Evolutionary conservation across 768 basidiomycete species (phyloP).

Genomic region (Termitomyces sp.): DNA sequence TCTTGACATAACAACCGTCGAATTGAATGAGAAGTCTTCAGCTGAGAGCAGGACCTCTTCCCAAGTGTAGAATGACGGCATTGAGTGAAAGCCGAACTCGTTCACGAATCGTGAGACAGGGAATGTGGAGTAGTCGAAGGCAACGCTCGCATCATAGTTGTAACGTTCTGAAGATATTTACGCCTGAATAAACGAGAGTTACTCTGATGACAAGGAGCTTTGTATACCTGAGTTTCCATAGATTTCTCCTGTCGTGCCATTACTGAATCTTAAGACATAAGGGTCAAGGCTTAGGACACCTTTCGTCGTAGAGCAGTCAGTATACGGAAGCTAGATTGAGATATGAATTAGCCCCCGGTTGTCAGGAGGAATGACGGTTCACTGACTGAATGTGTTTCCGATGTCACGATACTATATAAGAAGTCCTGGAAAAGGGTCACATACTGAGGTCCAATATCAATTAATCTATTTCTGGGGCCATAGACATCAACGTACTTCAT

Average conservation of each 20-base stretch:
- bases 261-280: conserved; percentile 42
- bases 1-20: conserved; percentile 47
- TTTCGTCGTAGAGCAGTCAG: conserved; percentile 52
- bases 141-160: conserved; percentile 46
- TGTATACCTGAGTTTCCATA: conserved; percentile 48
- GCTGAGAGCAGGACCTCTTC: conserved; percentile 45
- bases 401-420: conserved; percentile 38
- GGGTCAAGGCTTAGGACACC: conserved; percentile 55
- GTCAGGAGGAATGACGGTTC: background rate
- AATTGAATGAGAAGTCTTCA: conserved; percentile 53
- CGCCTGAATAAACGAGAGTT: background rate
- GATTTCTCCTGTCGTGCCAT: conserved; percentile 44
- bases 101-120: conserved; percentile 49
- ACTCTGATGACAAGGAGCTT: background rate
- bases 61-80: conserved; percentile 60
- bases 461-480: background rate
- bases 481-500: conserved; percentile 31
- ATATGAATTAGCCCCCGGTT: background rate
- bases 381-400: conserved; percentile 44
- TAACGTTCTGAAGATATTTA: conserved; percentile 36
- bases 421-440: conserved; percentile 47
- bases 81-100: conserved; percentile 62
- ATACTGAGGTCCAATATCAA: conserved; percentile 18
- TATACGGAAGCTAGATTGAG: conserved; percentile 41
- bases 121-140: conserved; percentile 49